Base-by-base conservation (phyloP, 768 basidiomycete species). In the Pleurotus citrinopileatus region DNA sequence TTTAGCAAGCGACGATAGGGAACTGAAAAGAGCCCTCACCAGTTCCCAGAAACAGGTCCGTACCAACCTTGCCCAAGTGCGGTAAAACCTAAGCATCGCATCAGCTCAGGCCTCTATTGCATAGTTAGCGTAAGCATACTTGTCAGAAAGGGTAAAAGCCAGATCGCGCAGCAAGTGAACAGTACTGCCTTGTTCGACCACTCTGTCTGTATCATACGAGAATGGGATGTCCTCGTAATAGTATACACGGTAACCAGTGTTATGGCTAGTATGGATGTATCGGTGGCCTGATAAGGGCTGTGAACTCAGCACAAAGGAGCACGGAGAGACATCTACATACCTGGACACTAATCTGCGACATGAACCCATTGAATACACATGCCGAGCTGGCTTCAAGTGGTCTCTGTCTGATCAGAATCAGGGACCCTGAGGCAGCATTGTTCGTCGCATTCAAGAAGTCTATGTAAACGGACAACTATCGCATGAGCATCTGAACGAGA, bases 31-130 rank as follows among this genome's bases (percentile, higher is more conserved):
- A 52, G 2, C 9, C n/a, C 36, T 8, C 42, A 60, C 59, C 57
- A 58, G 51, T 57, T 60, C n/a, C 59, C 59, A 6, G 57, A 55
- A 3, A 56, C 59, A 4, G 59, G 59, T 3, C 48, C 57, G 27
- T 60, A 60, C 57, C 57, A 58, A 19, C 34, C 32, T 28, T 46
- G 55, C 23, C 59, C 59, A 2, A 60, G 46, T 6, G 57, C 57
- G 10, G 56, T 34, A 34, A 58, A 58, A 9, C 53, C 59, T 51
- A 22, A 27, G 43, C 17, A 9, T 22, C 9, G 4, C 43, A 1
- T 23, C 1, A 12, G 19, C 20, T 9, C 32, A 9, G 3, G 43
- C 2, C 4, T n/a, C n/a, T n/a, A n/a, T n/a, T n/a, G n/a, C n/a
- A n/a, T n/a, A 20, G 2, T 44, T 2, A 44, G 6, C 7, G n/a